Evolutionary conservation across 2,329 filamentous ascomycete species (phyloP).

Genomic region (Colletotrichum higginsianum): DNA sequence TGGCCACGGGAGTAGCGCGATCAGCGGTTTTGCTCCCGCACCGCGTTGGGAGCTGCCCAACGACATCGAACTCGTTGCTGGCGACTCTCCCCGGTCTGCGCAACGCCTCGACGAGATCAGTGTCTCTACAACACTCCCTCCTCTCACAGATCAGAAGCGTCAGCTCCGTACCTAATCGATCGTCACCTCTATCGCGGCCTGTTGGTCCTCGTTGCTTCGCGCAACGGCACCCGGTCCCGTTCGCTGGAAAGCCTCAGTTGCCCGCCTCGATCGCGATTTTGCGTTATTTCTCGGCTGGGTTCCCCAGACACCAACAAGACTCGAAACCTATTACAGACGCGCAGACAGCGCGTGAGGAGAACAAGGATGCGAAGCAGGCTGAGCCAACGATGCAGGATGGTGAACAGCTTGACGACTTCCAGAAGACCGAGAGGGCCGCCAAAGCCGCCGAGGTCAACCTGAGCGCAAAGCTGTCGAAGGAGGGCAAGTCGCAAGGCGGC

Average conservation of each 20-base stretch:
- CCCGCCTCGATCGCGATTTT: slow-evolving; percentile 30
- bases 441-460: slow-evolving; percentile 92
- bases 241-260: slow-evolving; percentile 12
- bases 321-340: slow-evolving; percentile 15
- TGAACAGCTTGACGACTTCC: slow-evolving; percentile 62
- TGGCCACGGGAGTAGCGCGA: slow-evolving; percentile 62
- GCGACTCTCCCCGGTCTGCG: slow-evolving; percentile 42
- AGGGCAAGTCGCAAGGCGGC: slow-evolving; percentile 71
- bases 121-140: slow-evolving; percentile 31
- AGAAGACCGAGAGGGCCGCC: slow-evolving; percentile 85
- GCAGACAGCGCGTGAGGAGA: background rate
- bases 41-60: slow-evolving; percentile 54
- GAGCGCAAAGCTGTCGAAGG: slow-evolving; percentile 88
- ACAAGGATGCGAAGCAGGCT: slow-evolving; percentile 48
- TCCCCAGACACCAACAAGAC: slow-evolving; percentile 44
- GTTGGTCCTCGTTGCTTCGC: background rate
- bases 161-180: slow-evolving; percentile 11
- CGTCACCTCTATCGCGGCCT: background rate
- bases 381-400: slow-evolving; percentile 50
- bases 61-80: slow-evolving; percentile 26
- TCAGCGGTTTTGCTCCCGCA: slow-evolving; percentile 64
- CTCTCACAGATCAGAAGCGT: slow-evolving; percentile 24
- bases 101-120: slow-evolving; percentile 27
- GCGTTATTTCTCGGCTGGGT: slow-evolving; percentile 51
- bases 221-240: slow-evolving; percentile 1